These are phyloP conservation scores for Exophiala calicioides DNA, from an alignment of 2,329 filamentous ascomycete species.

Conservation along the genomic window DNA sequence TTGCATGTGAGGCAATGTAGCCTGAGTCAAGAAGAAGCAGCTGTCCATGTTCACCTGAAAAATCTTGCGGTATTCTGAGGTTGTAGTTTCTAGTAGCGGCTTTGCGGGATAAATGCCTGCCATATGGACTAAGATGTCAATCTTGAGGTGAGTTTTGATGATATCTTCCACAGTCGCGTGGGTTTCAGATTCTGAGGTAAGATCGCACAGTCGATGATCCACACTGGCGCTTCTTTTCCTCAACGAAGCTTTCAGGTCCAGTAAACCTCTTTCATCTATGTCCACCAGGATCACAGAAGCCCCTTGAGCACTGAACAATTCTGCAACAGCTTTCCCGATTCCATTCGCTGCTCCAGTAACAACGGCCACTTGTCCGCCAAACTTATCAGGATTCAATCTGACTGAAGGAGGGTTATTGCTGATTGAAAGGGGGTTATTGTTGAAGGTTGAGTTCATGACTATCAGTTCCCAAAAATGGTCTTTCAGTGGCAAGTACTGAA, in stretches of 20 bases:
- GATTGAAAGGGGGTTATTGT: too few species aligned
- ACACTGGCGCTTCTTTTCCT: conserved; percentile 6
- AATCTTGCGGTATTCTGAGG: neutral
- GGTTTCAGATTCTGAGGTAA: conserved; percentile 17
- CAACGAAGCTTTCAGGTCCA: conserved; percentile 20
- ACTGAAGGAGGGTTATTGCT: too few species aligned
- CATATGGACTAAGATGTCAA: conserved; percentile 7
- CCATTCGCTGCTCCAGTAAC: conserved; percentile 31
- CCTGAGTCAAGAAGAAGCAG: conserved; percentile 9
- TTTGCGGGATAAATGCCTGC: conserved; percentile 5
- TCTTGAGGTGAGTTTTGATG: neutral
- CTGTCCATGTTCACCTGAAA: conserved; percentile 10
- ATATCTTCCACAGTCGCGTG: neutral
- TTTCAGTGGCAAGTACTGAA: too few species aligned
- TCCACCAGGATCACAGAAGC: conserved; percentile 30
- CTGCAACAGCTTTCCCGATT: conserved; percentile 28
- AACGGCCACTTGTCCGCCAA: conserved; percentile 18
- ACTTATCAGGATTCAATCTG: conserved; percentile 8
- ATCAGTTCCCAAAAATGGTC: too few species aligned
- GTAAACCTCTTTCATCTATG: conserved; percentile 21
- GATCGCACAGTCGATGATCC: conserved; percentile 25
- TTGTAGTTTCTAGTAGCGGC: neutral
- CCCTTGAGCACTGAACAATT: conserved; percentile 26
- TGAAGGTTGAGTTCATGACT: too few species aligned
- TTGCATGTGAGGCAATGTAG: conserved; percentile 8